Percentiles rank a stretch among this genome's conserved stretches.
Evolutionary conservation across 176 grass and related monocot genomes (phyloP).

Genomic region (Elaeis guineensis): DNA sequence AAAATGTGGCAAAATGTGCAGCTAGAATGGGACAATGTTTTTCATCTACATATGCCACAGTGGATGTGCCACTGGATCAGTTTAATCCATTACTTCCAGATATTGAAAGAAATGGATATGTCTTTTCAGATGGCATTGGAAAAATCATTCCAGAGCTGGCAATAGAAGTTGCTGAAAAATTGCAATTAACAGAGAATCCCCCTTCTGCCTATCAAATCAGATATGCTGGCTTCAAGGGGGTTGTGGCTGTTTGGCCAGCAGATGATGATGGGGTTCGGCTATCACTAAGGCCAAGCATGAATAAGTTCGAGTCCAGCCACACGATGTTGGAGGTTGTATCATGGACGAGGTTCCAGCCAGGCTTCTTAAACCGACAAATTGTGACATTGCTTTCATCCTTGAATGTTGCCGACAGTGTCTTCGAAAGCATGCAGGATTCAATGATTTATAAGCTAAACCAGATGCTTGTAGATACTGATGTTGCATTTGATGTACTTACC

Average conservation of each 20-base stretch:
- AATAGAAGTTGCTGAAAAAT: constrained; percentile 53
- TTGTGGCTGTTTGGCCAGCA: constrained; percentile 63
- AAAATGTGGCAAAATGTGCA: constrained; percentile 64
- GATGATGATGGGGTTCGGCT: constrained; percentile 35
- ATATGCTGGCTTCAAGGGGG: constrained; percentile 80
- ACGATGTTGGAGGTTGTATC: constrained; percentile 63
- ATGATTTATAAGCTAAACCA: constrained; percentile 64
- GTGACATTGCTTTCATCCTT: constrained; percentile 64
- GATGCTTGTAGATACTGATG: constrained; percentile 45
- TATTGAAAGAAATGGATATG: constrained; percentile 39
- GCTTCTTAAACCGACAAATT: constrained; percentile 89
- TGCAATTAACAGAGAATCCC: constrained; percentile 40
- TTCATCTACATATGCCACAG: constrained; percentile 85
- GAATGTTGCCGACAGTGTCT: constrained; percentile 50
- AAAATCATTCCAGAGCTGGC: constrained; percentile 66
- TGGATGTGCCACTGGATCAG: constrained; percentile 37
- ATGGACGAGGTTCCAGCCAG: constrained; percentile 79
- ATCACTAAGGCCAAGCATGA: constrained; percentile 71
- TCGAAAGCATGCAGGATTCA: constrained; percentile 49
- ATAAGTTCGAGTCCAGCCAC: constrained; percentile 70
- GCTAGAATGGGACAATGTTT: constrained; percentile 93
- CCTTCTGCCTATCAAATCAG: constrained; percentile 94
- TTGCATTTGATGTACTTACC: constrained; percentile 68
- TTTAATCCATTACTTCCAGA: constrained; percentile 38
- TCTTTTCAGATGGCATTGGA: constrained; percentile 90